Percentiles rank a stretch among this genome's conserved stretches.
phyloP scores from a whole-genome alignment of 225 moss, liverwort and hornwort species.

The Marchantia paleacea region DNA sequence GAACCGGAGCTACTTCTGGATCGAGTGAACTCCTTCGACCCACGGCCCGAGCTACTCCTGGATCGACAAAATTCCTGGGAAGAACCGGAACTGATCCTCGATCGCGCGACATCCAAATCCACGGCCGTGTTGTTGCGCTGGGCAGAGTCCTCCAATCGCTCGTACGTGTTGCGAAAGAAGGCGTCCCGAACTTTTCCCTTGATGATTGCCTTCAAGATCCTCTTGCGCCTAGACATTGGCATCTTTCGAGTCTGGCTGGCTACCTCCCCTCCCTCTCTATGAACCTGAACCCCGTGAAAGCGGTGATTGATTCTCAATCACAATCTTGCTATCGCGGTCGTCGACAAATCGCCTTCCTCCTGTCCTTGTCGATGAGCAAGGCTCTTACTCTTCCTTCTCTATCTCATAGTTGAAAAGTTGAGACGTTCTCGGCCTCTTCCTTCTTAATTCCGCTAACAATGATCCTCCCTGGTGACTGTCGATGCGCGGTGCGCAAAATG shows the following conservation, averaged over 20 bases:
- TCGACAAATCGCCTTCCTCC: background rate
- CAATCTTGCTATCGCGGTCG: background rate
- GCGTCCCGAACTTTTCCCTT: slow-evolving; percentile 35
- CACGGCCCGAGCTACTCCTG: background rate
- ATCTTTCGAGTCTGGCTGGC: background rate
- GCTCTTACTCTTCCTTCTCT: background rate
- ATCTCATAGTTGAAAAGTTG: slow-evolving; percentile 3
- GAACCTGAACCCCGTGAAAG: background rate
- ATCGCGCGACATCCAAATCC: background rate
- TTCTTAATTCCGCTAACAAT: background rate
- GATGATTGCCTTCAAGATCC: slow-evolving; percentile 16
- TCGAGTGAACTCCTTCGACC: slow-evolving; percentile 12
- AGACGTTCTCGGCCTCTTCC: background rate
- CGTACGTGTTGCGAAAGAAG: slow-evolving; percentile 64
- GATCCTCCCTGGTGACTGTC: background rate
- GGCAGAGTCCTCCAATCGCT: slow-evolving; percentile 62
- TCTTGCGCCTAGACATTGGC: slow-evolving; percentile 16
- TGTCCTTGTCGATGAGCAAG: background rate
- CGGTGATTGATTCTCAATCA: background rate
- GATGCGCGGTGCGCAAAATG: background rate
- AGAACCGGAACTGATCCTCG: background rate
- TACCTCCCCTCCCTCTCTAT: no score
- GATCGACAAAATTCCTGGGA: background rate
- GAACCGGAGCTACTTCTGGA: slow-evolving; percentile 15
- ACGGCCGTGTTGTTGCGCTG: background rate